These are phyloP conservation scores for Linderniella brevidens DNA, from an alignment of 257 asterid species.

Conservation along the genomic window DNA sequence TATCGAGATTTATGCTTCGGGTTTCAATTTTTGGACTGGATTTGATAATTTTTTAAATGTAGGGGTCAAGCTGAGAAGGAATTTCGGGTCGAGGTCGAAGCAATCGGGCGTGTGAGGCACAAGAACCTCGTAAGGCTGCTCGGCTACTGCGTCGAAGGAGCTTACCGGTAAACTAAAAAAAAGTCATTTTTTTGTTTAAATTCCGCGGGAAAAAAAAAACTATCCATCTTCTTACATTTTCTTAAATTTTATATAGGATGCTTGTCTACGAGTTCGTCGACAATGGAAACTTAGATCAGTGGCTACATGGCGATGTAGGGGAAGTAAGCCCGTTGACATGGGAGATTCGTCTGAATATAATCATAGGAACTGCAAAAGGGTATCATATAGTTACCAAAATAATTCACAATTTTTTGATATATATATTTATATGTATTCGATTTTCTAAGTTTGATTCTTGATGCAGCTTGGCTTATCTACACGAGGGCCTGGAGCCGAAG, in stretches of 20 bases:
- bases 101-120: constrained; percentile 91
- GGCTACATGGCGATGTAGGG: constrained; percentile 96
- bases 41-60: too few relatives aligned
- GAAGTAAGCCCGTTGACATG: constrained; percentile 90
- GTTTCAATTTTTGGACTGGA: too few relatives aligned
- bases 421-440: too few relatives aligned
- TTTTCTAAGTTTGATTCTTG: background rate
- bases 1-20: too few relatives aligned
- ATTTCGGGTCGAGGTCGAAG: constrained; percentile 88
- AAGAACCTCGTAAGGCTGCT: constrained; percentile 83
- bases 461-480: constrained; percentile 84
- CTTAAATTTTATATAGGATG: constrained; percentile 36
- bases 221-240: too few relatives aligned
- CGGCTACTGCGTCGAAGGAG: constrained; percentile 97
- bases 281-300: constrained; percentile 83
- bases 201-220: too few relatives aligned
- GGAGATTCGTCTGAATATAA: constrained; percentile 73
- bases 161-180: constrained; percentile 43
- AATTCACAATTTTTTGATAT: too few relatives aligned
- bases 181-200: too few relatives aligned
- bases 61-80: constrained; percentile 98
- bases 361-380: constrained; percentile 87
- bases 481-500: constrained; percentile 95
- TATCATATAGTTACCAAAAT: constrained; percentile 11
- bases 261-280: constrained; percentile 86